These are phyloP conservation scores for Erythrobasidium hasegawianum DNA, from an alignment of 1,284 basidiomycete genomes.

Conservation along the genomic window DNA sequence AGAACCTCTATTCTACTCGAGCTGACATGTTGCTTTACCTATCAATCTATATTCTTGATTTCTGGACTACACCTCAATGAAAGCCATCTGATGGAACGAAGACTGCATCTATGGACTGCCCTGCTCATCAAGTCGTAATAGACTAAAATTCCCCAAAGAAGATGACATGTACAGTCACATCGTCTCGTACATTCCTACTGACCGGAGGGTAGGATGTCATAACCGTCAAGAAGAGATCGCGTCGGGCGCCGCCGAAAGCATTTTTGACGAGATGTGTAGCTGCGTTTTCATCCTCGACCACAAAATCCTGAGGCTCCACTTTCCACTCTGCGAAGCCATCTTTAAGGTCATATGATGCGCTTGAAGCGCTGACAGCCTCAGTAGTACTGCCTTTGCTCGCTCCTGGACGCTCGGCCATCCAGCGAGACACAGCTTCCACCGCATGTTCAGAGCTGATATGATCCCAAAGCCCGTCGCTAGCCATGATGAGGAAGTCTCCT, in stretches of 20 bases:
- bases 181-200: constrained; percentile 9
- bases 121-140: background rate
- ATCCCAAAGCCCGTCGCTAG: constrained; percentile 60
- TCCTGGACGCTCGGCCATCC: constrained; percentile 50
- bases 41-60: no score
- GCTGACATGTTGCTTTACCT: no score
- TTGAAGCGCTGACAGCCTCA: background rate
- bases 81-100: no score
- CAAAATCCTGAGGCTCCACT: constrained; percentile 47
- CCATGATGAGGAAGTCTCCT: constrained; percentile 60
- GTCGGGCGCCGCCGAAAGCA: constrained; percentile 59
- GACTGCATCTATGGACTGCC: no score
- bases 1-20: no score
- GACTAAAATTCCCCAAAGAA: background rate
- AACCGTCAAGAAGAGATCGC: constrained; percentile 55
- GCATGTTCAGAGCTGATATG: constrained; percentile 59
- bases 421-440: constrained; percentile 57
- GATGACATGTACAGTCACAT: constrained; percentile 12
- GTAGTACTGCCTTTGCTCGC: background rate
- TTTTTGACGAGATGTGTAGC: constrained; percentile 60
- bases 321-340: constrained; percentile 43
- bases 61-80: no score
- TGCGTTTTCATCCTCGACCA: constrained; percentile 53
- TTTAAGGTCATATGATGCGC: constrained; percentile 34
- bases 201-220: constrained; percentile 43